Percentiles rank a stretch among this genome's conserved stretches.
phyloP scores from a whole-genome alignment of 2,329 filamentous ascomycete genomes.

The Cryphonectria radicalis region DNA sequence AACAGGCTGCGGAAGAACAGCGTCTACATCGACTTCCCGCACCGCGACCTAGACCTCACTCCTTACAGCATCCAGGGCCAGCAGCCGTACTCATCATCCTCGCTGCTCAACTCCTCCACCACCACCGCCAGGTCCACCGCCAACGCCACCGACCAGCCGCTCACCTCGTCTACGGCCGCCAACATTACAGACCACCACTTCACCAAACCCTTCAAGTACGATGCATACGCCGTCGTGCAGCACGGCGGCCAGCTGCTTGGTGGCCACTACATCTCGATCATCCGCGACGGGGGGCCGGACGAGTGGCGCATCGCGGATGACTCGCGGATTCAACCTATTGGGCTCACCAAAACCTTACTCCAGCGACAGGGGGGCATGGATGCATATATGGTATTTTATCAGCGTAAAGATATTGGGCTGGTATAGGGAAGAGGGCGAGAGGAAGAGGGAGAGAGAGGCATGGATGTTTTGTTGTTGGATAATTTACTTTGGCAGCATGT shows the following conservation, averaged over 20 bases:
- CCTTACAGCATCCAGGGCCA: constrained; percentile 47
- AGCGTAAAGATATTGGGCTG: constrained; percentile 28
- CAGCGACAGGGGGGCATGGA: constrained; percentile 39
- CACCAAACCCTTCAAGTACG: constrained; percentile 70
- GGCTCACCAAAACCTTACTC: constrained; percentile 46
- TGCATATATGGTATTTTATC: constrained; percentile 54
- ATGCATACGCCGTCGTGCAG: constrained; percentile 83
- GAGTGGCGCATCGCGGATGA: constrained; percentile 60
- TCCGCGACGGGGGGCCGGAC: constrained; percentile 54
- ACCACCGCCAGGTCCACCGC: constrained; percentile 31
- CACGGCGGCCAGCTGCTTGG: constrained; percentile 72
- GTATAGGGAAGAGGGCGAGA: not conserved
- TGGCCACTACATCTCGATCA: constrained; percentile 81
- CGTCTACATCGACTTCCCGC: constrained; percentile 75
- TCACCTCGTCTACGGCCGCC: constrained; percentile 31
- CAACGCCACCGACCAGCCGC: constrained; percentile 29
- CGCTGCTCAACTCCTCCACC: not conserved
- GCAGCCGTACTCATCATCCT: constrained; percentile 32
- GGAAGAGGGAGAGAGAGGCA: no score
- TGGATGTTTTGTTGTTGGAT: not conserved
- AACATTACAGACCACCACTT: constrained; percentile 47
- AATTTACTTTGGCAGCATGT: constrained; percentile 7
- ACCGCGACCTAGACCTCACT: constrained; percentile 66
- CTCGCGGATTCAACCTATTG: constrained; percentile 47
- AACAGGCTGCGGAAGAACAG: constrained; percentile 65